phyloP scores from a whole-genome alignment of 2,329 filamentous ascomycete species.

The Ophiostoma quercus region DNA sequence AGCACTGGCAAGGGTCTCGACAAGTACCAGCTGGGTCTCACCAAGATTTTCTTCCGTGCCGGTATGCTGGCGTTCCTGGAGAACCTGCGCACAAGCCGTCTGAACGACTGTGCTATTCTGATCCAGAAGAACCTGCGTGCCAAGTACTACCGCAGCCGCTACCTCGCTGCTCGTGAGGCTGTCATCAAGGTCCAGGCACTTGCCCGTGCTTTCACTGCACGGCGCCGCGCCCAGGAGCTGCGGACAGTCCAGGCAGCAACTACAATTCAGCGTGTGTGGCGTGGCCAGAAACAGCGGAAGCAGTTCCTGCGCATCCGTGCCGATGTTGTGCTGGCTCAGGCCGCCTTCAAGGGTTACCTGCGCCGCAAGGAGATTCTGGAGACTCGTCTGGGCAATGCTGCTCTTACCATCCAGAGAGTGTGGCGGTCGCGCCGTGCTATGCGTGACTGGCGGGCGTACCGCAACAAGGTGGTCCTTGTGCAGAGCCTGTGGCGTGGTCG shows the following conservation, averaged over 20 bases:
- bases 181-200: constrained; percentile 76
- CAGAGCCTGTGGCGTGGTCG: constrained; percentile 92
- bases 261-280: constrained; percentile 92
- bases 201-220: constrained; percentile 70
- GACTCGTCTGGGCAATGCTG: constrained; percentile 86
- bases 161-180: constrained; percentile 77
- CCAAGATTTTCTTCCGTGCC: constrained; percentile 98
- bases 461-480: constrained; percentile 80
- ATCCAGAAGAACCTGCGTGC: constrained; percentile 97
- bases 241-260: constrained; percentile 82
- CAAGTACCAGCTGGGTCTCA: constrained; percentile 95
- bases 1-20: constrained; percentile 69
- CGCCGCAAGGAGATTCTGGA: constrained; percentile 89
- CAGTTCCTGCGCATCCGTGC: constrained; percentile 70
- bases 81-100: constrained; percentile 79
- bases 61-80: constrained; percentile 98
- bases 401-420: constrained; percentile 79
- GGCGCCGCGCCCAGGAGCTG: constrained; percentile 71
- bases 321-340: constrained; percentile 83
- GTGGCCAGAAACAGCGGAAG: constrained; percentile 84
- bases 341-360: constrained; percentile 85
- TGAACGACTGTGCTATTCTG: constrained; percentile 93
- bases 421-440: constrained; percentile 80
- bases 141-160: constrained; percentile 90
- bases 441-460: constrained; percentile 78